Conservation (phyloP, 192 early-diverging fungal genomes). For the Coemansia sp. region DNA sequence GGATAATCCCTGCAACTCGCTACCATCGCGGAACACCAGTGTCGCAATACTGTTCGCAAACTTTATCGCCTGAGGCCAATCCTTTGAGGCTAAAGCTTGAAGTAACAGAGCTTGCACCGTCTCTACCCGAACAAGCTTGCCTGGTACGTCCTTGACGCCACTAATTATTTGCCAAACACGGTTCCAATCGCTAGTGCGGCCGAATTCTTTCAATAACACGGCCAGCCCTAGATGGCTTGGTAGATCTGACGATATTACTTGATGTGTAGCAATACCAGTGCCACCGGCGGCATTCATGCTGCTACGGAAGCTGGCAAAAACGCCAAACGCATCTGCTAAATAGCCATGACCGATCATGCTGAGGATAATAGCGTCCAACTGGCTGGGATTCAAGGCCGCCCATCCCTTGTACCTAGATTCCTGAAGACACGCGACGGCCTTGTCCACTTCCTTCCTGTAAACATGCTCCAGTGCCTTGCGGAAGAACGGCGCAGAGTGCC, state of each 20-base stretch:
- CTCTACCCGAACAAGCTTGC: not conserved
- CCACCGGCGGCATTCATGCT: slow-evolving; percentile 10
- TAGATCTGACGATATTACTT: slow-evolving; percentile 17
- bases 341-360: slow-evolving; percentile 15
- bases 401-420: slow-evolving; percentile 11
- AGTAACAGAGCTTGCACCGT: slow-evolving; percentile 9
- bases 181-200: slow-evolving; percentile 24
- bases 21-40: slow-evolving; percentile 7
- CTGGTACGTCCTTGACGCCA: not conserved
- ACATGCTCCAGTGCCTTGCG: slow-evolving; percentile 25
- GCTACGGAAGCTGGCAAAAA: slow-evolving; percentile 19
- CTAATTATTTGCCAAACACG: slow-evolving; percentile 30
- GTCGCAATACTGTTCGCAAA: not conserved
- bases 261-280: not conserved
- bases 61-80: slow-evolving; percentile 23
- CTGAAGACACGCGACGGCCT: slow-evolving; percentile 14
- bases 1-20: not conserved
- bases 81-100: slow-evolving; percentile 14
- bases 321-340: slow-evolving; percentile 16
- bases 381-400: slow-evolving; percentile 6
- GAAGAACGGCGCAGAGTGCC: slow-evolving; percentile 30
- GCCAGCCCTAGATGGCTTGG: slow-evolving; percentile 3
- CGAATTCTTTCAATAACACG: slow-evolving; percentile 11
- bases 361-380: slow-evolving; percentile 22
- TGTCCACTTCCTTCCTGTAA: not conserved